Evolutionary conservation across 2,329 filamentous ascomycete genomes (phyloP).

Genomic region (Fusarium abutilonis): DNA sequence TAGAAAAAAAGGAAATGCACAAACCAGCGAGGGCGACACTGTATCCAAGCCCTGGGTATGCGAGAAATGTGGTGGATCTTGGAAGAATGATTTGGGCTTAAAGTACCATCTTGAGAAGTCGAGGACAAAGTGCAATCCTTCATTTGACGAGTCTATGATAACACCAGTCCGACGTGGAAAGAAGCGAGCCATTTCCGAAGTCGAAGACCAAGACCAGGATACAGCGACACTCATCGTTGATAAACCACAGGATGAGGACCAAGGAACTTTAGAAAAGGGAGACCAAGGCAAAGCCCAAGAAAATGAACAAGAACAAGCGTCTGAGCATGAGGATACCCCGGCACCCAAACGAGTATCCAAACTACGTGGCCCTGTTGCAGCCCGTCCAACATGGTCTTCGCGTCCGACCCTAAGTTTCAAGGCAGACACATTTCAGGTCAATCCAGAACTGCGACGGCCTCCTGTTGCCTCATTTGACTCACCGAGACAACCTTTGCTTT

Average conservation of each 20-base stretch:
- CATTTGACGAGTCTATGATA: slow-evolving; percentile 40
- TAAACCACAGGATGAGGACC: neutral
- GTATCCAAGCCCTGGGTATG: slow-evolving; percentile 55
- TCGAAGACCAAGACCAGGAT: slow-evolving; percentile 18
- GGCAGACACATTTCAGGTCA: slow-evolving; percentile 28
- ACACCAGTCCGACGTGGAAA: slow-evolving; percentile 29
- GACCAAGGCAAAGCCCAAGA: neutral
- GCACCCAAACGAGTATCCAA: slow-evolving; percentile 14
- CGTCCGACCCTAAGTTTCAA: slow-evolving; percentile 41
- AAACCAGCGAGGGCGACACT: slow-evolving; percentile 25
- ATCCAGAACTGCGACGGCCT: slow-evolving; percentile 42
- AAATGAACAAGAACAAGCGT: neutral
- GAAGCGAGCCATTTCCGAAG: slow-evolving; percentile 18
- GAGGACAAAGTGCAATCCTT: slow-evolving; percentile 63
- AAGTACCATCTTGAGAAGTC: slow-evolving; percentile 69
- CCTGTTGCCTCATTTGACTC: slow-evolving; percentile 34
- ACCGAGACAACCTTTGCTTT: slow-evolving; percentile 16
- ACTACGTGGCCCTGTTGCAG: slow-evolving; percentile 32
- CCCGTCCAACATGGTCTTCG: slow-evolving; percentile 30
- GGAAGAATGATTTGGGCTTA: slow-evolving; percentile 68
- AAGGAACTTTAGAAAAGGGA: neutral
- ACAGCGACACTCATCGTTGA: neutral
- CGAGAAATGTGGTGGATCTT: slow-evolving; percentile 62
- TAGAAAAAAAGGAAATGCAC: slow-evolving; percentile 20
- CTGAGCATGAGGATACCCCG: slow-evolving; percentile 5